phyloP scores from a whole-genome alignment of 2,329 filamentous ascomycete species.

The Alternaria sp. region DNA sequence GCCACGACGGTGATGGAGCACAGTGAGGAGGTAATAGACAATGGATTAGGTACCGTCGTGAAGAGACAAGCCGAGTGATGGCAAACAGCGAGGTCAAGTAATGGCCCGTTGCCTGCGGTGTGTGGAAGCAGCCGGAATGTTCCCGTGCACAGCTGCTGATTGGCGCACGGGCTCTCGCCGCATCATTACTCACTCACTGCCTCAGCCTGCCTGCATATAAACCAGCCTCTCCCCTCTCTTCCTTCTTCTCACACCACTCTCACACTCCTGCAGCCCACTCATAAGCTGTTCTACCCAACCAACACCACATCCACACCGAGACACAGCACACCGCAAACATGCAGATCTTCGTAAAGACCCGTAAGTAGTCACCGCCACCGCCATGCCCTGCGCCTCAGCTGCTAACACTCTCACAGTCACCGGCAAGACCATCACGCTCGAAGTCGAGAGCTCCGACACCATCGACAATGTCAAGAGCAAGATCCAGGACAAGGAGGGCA shows the following conservation, averaged over 20 bases:
- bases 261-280: slow-evolving; percentile 11
- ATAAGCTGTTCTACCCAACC: slow-evolving; percentile 12
- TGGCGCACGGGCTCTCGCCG: slow-evolving; percentile 41
- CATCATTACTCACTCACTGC: slow-evolving; percentile 47
- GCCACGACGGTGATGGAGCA: slow-evolving; percentile 4
- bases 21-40: neutral
- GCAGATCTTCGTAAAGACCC: slow-evolving; percentile 99
- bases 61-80: slow-evolving; percentile 20
- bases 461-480: slow-evolving; percentile 98
- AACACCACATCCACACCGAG: slow-evolving; percentile 23
- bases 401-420: slow-evolving; percentile 60
- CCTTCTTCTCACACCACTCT: slow-evolving; percentile 25
- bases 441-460: slow-evolving; percentile 78
- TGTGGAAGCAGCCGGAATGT: slow-evolving; percentile 40
- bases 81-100: slow-evolving; percentile 12
- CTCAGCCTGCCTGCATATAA: slow-evolving; percentile 42
- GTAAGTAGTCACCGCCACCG: slow-evolving; percentile 62
- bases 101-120: slow-evolving; percentile 11
- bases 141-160: slow-evolving; percentile 36
- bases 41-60: neutral
- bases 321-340: slow-evolving; percentile 75
- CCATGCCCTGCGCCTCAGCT: slow-evolving; percentile 13
- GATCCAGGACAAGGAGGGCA: slow-evolving; percentile 98
- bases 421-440: slow-evolving; percentile 71
- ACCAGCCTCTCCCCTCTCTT: slow-evolving; percentile 24